Conservation (phyloP, 1,284 basidiomycete species). For the Ustilago lituana region DNA sequence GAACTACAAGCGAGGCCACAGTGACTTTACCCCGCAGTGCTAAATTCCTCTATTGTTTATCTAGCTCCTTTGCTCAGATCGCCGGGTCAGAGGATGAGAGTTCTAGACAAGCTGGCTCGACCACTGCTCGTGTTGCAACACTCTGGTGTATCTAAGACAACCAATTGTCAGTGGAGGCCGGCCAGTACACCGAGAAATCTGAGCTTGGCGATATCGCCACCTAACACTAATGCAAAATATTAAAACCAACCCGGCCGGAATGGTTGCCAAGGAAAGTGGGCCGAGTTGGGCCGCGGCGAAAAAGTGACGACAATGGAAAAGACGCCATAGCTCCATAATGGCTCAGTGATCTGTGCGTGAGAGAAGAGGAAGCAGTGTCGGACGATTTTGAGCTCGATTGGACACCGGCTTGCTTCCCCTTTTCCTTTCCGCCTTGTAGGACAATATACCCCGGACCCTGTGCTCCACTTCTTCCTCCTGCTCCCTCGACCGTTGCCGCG, state of each 20-base stretch:
- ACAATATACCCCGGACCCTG: slow-evolving; percentile 1
- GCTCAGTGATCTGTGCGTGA: slow-evolving; percentile 13
- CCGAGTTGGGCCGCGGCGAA: slow-evolving; percentile 20
- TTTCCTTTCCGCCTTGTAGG: not conserved
- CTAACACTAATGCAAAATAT: slow-evolving; percentile 10
- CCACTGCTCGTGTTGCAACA: no score
- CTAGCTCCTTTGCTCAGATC: no score
- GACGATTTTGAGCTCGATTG: not conserved
- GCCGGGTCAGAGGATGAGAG: no score
- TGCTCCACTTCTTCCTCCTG: not conserved
- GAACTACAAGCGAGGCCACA: no score
- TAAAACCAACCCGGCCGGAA: no score
- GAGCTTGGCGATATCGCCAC: no score
- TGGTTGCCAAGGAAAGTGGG: no score
- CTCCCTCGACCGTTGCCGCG: slow-evolving; percentile 11
- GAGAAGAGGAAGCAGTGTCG: no score
- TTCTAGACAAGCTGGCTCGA: no score
- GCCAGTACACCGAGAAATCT: slow-evolving; percentile 9
- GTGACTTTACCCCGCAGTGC: no score
- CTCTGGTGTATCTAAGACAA: no score
- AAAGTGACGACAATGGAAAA: not conserved
- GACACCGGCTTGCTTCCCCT: not conserved
- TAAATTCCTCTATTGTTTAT: no score
- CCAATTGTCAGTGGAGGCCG: slow-evolving; percentile 15
- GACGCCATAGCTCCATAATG: not conserved